Base-by-base conservation (phyloP, 1,284 basidiomycete genomes). In the Ganoderma meredithae region DNA sequence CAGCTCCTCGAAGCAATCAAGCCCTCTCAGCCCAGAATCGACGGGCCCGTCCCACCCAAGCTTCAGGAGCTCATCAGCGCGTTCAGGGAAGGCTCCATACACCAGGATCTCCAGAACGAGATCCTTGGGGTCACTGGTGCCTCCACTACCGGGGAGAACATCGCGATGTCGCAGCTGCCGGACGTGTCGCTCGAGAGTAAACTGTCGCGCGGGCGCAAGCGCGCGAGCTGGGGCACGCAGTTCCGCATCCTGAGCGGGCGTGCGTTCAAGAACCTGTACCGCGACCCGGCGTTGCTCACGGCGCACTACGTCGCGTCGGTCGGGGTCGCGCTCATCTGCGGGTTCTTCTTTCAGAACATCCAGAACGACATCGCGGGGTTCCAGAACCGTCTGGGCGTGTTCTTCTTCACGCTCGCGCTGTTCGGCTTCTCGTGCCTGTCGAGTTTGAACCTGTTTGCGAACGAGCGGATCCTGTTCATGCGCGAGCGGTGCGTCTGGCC, bases 251-350 rank as follows among this genome's bases (percentile, higher is more conserved):
- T 99, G 74, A 97, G 95, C 75, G 96, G 96, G 27, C 82, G 97
- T 67, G 96, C 97, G n/a, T 99, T 99, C 86, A 99, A 99, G 88
- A 99, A 99, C 78, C 81, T 99, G 68, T 96, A 97, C 78, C 89
- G 97, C 44, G 96, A 99, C 77, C 97, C 97, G 0, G 92, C 96
- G 67, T 81, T 99, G 65, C 87, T 99, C 84, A 86, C 90, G 12
- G 91, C 96, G 3, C 97, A 99, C 81, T 99, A 99, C 81, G 77
- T 90, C 36, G 91, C 95, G 17, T 91, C 96, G 0, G 88, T 99
- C 73, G 85, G 85, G 6, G 86, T 98, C 59, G 97, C 96, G 19
- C 91, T 95, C 63, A 86, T 96, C 63, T 95, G 94, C 76, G 94
- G 94, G 15, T 82, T 93, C 72, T 91, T 96, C 78, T 95, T 92